Evolutionary conservation across 352 stramenopile species (phyloP).

Genomic region (Globisporangium iwayamae): DNA sequence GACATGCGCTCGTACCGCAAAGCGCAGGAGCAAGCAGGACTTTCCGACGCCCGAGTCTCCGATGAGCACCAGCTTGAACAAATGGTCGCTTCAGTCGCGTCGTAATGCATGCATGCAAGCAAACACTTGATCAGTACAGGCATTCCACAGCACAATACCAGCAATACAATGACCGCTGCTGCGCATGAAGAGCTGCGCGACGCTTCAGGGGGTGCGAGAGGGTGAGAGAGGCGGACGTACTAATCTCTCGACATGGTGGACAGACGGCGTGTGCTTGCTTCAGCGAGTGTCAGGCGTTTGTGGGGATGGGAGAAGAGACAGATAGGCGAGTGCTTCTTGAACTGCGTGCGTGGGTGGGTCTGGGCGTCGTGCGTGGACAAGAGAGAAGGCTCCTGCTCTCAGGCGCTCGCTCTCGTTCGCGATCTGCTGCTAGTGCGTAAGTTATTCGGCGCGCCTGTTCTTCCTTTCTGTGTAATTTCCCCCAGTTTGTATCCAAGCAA

Average conservation of each 20-base stretch:
- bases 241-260: constrained; percentile 77
- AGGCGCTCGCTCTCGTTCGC: background rate
- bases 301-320: background rate
- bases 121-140: background rate
- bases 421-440: background rate
- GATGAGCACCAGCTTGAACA: constrained; percentile 99
- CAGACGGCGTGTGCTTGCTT: background rate
- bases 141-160: constrained; percentile 1
- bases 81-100: constrained; percentile 69
- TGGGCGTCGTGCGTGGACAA: background rate
- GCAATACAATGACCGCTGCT: background rate
- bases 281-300: background rate
- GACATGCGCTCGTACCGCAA: constrained; percentile 73
- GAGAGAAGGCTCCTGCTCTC: constrained; percentile 3
- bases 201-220: constrained; percentile 8
- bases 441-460: constrained; percentile 5
- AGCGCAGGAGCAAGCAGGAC: constrained; percentile 96
- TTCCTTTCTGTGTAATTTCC: constrained; percentile 5
- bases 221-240: constrained; percentile 26
- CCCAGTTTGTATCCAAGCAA: constrained; percentile 9
- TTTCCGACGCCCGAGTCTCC: constrained; percentile 98
- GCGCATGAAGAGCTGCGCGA: constrained; percentile 11
- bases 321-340: background rate
- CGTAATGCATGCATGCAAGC: background rate
- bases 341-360: background rate